Percentiles rank a stretch among this genome's conserved stretches.
phyloP scores from a whole-genome alignment of 2,329 filamentous ascomycete species.

The Stachybotrys elegans region DNA sequence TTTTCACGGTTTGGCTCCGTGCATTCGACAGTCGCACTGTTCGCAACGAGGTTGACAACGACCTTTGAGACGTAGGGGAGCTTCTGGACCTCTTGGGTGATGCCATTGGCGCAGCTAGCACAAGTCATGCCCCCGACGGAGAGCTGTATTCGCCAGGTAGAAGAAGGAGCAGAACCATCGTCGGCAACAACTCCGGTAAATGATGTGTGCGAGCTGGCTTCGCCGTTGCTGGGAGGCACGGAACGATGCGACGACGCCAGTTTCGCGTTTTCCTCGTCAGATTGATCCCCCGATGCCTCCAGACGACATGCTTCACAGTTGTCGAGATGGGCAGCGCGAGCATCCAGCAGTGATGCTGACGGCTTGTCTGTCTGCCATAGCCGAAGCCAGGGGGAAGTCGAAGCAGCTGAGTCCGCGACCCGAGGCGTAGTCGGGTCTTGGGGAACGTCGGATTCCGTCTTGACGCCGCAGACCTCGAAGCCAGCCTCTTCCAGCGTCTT shows the following conservation, averaged over 20 bases:
- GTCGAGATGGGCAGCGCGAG: conserved; percentile 26
- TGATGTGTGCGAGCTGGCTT: neutral
- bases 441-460: conserved; percentile 16
- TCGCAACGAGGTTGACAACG: conserved; percentile 60
- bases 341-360: conserved; percentile 14
- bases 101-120: conserved; percentile 59
- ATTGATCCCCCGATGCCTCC: conserved; percentile 2
- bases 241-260: neutral
- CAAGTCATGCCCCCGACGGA: conserved; percentile 72
- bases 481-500: conserved; percentile 49
- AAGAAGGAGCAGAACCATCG: conserved; percentile 6
- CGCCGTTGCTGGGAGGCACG: conserved; percentile 3
- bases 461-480: conserved; percentile 52
- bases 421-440: neutral
- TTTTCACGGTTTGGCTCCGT: conserved; percentile 23
- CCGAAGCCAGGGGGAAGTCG: conserved; percentile 23
- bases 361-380: conserved; percentile 21
- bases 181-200: conserved; percentile 8
- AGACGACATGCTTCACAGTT: conserved; percentile 32
- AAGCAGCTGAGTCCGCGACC: conserved; percentile 17
- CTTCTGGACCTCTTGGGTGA: conserved; percentile 55
- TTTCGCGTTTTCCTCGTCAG: conserved; percentile 6
- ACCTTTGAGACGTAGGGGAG: conserved; percentile 51
- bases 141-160: conserved; percentile 43
- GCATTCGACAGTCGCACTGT: conserved; percentile 60